Conservation (phyloP, 305 asterid species). For the Withania somnifera region DNA sequence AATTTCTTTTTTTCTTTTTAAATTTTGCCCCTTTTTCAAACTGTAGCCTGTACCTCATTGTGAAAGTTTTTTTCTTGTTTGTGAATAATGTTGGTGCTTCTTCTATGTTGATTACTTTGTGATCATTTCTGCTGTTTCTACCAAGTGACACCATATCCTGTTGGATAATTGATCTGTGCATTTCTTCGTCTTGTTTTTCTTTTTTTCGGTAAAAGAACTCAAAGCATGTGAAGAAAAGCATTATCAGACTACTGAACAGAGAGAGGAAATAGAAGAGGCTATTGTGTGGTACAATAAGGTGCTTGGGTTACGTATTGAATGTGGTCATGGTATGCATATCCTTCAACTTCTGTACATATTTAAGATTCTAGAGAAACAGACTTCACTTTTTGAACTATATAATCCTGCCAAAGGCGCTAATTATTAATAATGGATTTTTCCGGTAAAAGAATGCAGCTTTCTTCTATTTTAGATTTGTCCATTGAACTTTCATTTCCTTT, state of each 20-base stretch:
- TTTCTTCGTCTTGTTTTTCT: not conserved
- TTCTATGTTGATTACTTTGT: not conserved
- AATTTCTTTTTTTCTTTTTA: not conserved
- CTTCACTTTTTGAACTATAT: not conserved
- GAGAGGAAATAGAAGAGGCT: slow-evolving; percentile 62
- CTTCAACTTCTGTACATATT: not conserved
- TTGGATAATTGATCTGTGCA: not conserved
- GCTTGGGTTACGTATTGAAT: slow-evolving; percentile 81
- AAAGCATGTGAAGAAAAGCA: slow-evolving; percentile 40
- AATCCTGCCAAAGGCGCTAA: not conserved
- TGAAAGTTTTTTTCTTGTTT: not conserved
- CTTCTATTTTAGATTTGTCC: not conserved
- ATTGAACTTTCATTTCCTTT: not conserved
- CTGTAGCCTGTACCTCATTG: not conserved
- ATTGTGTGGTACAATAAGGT: slow-evolving; percentile 76
- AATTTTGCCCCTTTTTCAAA: not conserved
- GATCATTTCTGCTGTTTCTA: not conserved
- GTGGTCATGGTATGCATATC: slow-evolving; percentile 58
- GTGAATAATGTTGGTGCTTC: not conserved
- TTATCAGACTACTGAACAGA: slow-evolving; percentile 33
- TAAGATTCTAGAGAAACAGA: not conserved
- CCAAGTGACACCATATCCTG: not conserved
- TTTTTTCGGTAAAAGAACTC: slow-evolving; percentile 36
- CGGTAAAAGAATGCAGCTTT: not conserved
- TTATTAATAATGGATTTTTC: not conserved